phyloP scores from a whole-genome alignment of 345 rosid species.

The Brassica nigra region DNA sequence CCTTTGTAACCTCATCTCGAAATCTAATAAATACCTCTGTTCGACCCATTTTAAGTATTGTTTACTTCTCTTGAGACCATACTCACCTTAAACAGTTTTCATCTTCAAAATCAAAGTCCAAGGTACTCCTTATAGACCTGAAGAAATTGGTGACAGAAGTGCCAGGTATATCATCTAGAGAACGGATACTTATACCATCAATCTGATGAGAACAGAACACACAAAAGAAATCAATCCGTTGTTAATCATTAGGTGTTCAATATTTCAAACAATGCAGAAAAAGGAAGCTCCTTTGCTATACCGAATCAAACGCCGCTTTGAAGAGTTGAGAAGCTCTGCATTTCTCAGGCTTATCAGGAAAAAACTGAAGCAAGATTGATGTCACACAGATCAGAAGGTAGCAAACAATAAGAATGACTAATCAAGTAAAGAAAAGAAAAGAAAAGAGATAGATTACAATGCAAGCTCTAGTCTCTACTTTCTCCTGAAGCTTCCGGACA shows the following conservation, averaged over 20 bases:
- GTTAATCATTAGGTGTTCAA: slow-evolving; percentile 11
- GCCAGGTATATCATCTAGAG: slow-evolving; percentile 78
- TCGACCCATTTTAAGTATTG: too few species aligned
- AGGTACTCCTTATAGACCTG: slow-evolving; percentile 77
- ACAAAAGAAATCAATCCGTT: slow-evolving; percentile 31
- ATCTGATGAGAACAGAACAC: slow-evolving; percentile 50
- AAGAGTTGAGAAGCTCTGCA: slow-evolving; percentile 78
- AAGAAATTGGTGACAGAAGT: slow-evolving; percentile 71
- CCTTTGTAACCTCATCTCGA: too few species aligned
- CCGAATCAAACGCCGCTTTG: slow-evolving; percentile 77
- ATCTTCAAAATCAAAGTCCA: slow-evolving; percentile 96
- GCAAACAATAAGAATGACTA: background rate
- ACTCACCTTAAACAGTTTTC: slow-evolving; percentile 38
- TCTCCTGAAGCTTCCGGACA: slow-evolving; percentile 74
- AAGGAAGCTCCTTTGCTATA: slow-evolving; percentile 29
- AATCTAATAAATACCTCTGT: too few species aligned
- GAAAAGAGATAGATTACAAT: slow-evolving; percentile 51
- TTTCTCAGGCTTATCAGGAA: slow-evolving; percentile 87
- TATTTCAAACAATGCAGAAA: background rate
- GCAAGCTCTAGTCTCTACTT: slow-evolving; percentile 73
- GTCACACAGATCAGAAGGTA: background rate
- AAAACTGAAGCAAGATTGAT: slow-evolving; percentile 56
- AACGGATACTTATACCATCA: slow-evolving; percentile 77
- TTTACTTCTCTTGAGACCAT: too few species aligned
- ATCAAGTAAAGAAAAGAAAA: background rate